Percentiles rank a stretch among this genome's conserved stretches.
These are phyloP conservation scores for Eleusine coracana DNA, from an alignment of 176 grass and related monocot genomes.

Conservation along the genomic window DNA sequence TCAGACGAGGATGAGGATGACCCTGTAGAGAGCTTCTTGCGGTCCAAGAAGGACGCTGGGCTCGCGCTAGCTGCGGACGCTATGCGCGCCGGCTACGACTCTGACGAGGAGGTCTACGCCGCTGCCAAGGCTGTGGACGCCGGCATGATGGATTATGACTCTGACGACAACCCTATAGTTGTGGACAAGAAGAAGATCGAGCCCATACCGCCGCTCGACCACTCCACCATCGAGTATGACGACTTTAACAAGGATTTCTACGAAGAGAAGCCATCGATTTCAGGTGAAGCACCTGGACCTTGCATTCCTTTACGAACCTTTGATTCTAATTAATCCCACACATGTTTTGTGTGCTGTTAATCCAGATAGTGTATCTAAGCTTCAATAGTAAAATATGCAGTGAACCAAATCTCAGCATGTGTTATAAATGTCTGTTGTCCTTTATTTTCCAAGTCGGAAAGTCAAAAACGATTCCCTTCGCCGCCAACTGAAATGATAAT, in stretches of 20 bases:
- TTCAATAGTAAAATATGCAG: not conserved
- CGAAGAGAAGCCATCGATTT: slow-evolving; percentile 89
- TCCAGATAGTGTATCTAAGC: not conserved
- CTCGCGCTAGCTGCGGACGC: slow-evolving; percentile 80
- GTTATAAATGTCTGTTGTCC: not conserved
- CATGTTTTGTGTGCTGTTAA: not conserved
- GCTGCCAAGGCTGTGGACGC: slow-evolving; percentile 96
- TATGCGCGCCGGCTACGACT: slow-evolving; percentile 76
- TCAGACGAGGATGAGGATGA: slow-evolving; percentile 86
- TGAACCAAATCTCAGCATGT: not conserved
- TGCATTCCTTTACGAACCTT: not conserved
- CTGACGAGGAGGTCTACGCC: slow-evolving; percentile 97
- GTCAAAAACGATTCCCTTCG: not conserved
- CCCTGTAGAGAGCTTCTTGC: slow-evolving; percentile 86
- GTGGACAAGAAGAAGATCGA: slow-evolving; percentile 97
- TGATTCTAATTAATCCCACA: not conserved
- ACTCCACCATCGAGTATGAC: slow-evolving; percentile 75
- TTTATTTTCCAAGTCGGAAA: not conserved
- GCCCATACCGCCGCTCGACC: slow-evolving; percentile 81
- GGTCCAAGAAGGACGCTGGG: slow-evolving; percentile 83
- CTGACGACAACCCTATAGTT: slow-evolving; percentile 85
- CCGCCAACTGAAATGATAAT: not conserved
- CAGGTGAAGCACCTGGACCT: slow-evolving; percentile 52
- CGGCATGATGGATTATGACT: slow-evolving; percentile 90
- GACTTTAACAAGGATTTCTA: slow-evolving; percentile 91